Conservation (phyloP, 306 rosid species). For the Cucurbita argyrosperma region DNA sequence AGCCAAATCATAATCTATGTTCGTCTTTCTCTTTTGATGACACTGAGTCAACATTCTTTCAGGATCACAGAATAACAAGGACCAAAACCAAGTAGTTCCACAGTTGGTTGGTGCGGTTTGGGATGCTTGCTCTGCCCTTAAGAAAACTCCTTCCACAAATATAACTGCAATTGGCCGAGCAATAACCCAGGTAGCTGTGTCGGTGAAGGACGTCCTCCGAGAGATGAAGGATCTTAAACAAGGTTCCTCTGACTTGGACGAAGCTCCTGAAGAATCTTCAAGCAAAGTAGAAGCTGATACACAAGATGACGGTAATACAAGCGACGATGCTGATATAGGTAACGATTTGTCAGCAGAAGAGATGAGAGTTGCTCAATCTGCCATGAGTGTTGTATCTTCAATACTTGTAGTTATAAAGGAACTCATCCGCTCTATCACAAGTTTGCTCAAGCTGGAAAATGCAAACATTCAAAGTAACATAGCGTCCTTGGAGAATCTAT, state of each 20-base stretch:
- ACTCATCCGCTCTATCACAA: constrained; percentile 61
- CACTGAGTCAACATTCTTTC: constrained; percentile 4
- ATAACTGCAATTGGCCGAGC: constrained; percentile 71
- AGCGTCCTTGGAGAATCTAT: constrained; percentile 61
- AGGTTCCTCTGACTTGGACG: constrained; percentile 25
- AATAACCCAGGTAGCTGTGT: constrained; percentile 68
- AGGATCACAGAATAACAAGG: constrained; percentile 38
- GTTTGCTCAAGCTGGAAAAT: constrained; percentile 57
- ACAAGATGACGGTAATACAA: constrained; percentile 22
- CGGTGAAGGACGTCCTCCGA: constrained; percentile 81
- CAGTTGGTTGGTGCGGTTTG: constrained; percentile 73
- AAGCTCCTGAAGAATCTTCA: constrained; percentile 13
- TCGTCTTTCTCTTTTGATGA: neutral
- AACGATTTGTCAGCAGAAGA: constrained; percentile 76
- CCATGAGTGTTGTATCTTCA: constrained; percentile 42
- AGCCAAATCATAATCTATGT: neutral
- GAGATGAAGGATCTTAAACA: constrained; percentile 91
- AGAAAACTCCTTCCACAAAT: constrained; percentile 68
- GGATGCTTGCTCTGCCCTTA: constrained; percentile 73
- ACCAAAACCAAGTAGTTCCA: constrained; percentile 33
- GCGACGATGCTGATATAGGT: constrained; percentile 62
- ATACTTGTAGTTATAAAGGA: constrained; percentile 46
- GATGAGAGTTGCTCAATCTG: constrained; percentile 57
- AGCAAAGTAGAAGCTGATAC: constrained; percentile 15
- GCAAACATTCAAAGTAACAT: constrained; percentile 28